Evolutionary conservation across 495 filamentous ascomycete genomes (phyloP).

Genomic region (Neurospora sp.): DNA sequence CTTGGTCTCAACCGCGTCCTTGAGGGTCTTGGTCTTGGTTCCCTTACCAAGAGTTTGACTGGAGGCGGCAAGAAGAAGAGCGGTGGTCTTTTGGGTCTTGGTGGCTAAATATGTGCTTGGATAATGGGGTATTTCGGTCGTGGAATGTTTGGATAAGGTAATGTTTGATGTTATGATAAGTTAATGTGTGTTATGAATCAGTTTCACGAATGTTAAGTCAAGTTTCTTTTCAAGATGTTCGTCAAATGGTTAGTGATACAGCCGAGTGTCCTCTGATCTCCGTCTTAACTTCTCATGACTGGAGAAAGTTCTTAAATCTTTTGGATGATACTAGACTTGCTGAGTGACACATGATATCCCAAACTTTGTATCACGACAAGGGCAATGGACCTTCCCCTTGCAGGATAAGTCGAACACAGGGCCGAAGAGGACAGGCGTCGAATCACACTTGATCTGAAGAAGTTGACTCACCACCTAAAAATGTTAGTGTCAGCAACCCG

Average conservation of each 20-base stretch:
- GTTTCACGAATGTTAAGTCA: background rate
- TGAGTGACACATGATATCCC: background rate
- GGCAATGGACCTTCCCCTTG: background rate
- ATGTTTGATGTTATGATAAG: background rate
- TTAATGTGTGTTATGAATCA: background rate
- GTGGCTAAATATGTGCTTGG: conserved; percentile 5
- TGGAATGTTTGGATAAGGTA: background rate
- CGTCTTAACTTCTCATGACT: background rate
- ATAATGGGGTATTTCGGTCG: background rate
- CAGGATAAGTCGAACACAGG: background rate
- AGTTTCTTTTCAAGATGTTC: background rate
- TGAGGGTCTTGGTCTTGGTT: conserved; percentile 59
- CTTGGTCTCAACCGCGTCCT: conserved; percentile 73
- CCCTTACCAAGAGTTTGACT: conserved; percentile 37
- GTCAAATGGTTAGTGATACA: background rate
- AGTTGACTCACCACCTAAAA: background rate
- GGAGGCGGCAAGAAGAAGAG: conserved; percentile 32
- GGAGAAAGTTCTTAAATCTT: background rate
- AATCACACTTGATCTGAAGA: background rate
- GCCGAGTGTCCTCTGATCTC: background rate
- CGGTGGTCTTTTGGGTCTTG: conserved; percentile 19
- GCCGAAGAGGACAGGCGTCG: background rate
- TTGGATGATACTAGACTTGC: background rate
- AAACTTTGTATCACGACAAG: background rate
- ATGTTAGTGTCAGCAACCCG: background rate